Evolutionary conservation across 768 basidiomycete genomes (phyloP).

Genomic region (Tylopilus balloui): DNA sequence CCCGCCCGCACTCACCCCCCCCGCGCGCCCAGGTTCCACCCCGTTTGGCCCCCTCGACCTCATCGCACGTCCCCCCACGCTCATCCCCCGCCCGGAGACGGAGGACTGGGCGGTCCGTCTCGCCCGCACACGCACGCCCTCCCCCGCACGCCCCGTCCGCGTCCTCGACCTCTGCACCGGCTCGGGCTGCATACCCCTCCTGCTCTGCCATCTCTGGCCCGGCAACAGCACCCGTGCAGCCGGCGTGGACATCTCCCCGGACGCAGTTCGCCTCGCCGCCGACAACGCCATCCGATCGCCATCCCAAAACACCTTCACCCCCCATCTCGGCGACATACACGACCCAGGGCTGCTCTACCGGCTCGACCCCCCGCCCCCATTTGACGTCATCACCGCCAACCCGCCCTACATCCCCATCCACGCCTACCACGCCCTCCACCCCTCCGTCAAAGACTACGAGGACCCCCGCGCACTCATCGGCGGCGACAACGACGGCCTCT

Average conservation of each 20-base stretch:
- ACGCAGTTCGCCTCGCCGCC: slow-evolving; percentile 48
- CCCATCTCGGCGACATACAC: slow-evolving; percentile 45
- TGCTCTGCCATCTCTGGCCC: slow-evolving; percentile 67
- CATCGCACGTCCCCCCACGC: slow-evolving; percentile 66
- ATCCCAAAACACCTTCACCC: slow-evolving; percentile 29
- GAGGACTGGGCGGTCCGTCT: slow-evolving; percentile 75
- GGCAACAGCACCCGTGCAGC: slow-evolving; percentile 48
- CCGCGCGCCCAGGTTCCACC: slow-evolving; percentile 50
- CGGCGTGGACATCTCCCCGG: slow-evolving; percentile 64
- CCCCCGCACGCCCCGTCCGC: slow-evolving; percentile 27
- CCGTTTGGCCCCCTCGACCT: slow-evolving; percentile 85
- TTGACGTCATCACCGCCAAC: slow-evolving; percentile 79
- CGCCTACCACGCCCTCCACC: slow-evolving; percentile 59
- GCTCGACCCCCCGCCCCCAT: slow-evolving; percentile 44
- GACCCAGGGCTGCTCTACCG: slow-evolving; percentile 18
- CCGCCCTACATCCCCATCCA: slow-evolving; percentile 77
- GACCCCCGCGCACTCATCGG: slow-evolving; percentile 80
- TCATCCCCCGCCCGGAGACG: slow-evolving; percentile 95
- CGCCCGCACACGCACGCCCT: slow-evolving; percentile 41
- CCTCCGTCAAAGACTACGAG: slow-evolving; percentile 74
- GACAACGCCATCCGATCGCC: slow-evolving; percentile 38
- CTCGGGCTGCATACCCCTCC: slow-evolving; percentile 84
- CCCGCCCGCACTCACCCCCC: neutral
- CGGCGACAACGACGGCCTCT: slow-evolving; percentile 55
- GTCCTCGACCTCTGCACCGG: slow-evolving; percentile 92